Percentiles rank a stretch among this genome's conserved stretches.
Evolutionary conservation across 148 eudicot species (phyloP).

Genomic region (Hydrangea macrophylla): DNA sequence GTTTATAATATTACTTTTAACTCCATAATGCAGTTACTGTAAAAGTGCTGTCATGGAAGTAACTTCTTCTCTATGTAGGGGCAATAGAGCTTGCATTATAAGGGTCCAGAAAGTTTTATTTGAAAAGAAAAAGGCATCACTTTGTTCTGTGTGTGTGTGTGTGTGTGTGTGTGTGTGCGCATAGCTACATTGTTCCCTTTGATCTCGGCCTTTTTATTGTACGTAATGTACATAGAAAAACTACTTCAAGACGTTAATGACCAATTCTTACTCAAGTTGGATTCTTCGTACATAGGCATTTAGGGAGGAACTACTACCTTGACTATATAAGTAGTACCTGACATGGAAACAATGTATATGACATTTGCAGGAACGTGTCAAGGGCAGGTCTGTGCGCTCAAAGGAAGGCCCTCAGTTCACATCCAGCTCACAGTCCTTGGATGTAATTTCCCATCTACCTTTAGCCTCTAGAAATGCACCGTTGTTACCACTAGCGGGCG

Average conservation of each 20-base stretch:
- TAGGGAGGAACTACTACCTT: not conserved
- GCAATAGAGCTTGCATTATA: not conserved
- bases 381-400: constrained; percentile 52
- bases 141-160: too few species aligned
- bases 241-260: too few species aligned
- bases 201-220: constrained; percentile 6
- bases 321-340: not conserved
- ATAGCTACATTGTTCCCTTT: not conserved
- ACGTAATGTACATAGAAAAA: too few species aligned
- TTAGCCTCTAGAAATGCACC: not conserved
- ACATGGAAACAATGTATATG: not conserved
- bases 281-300: constrained; percentile 12
- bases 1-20: not conserved
- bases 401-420: constrained; percentile 50
- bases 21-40: not conserved
- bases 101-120: not conserved
- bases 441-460: constrained; percentile 42
- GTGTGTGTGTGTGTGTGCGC: too few species aligned
- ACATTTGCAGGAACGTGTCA: constrained; percentile 73
- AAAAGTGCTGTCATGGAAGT: not conserved
- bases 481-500: not conserved
- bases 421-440: constrained; percentile 48
- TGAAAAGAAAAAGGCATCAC: not conserved
- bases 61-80: not conserved
- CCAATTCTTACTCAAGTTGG: too few species aligned